Conservation (phyloP, 2,329 filamentous ascomycete genomes). For the Pseudomassariella vexata region DNA sequence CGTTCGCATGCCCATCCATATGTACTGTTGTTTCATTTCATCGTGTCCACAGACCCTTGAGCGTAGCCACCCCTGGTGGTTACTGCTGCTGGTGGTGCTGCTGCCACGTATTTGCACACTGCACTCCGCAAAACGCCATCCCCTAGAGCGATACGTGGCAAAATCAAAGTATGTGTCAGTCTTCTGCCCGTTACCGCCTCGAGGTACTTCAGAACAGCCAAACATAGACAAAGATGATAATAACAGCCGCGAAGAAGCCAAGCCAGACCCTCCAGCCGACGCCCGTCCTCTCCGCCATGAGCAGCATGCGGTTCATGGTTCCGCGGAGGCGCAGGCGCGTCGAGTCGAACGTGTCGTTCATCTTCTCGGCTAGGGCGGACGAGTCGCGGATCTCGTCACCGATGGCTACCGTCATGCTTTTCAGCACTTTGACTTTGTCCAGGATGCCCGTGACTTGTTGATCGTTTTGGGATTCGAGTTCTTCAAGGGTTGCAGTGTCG, state of each 20-base stretch:
- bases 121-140: too few relatives aligned
- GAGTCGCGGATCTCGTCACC: constrained; percentile 93
- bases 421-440: constrained; percentile 83
- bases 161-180: too few relatives aligned
- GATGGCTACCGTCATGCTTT: constrained; percentile 87
- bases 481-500: constrained; percentile 82
- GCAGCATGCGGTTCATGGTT: constrained; percentile 94
- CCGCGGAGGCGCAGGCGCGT: constrained; percentile 75
- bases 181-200: too few relatives aligned
- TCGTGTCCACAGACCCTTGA: neutral
- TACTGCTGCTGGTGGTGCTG: too few relatives aligned
- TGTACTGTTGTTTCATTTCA: constrained; percentile 4
- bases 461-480: constrained; percentile 95
- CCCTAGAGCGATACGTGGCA: too few relatives aligned
- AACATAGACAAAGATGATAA: constrained; percentile 82
- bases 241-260: constrained; percentile 77
- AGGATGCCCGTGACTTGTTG: constrained; percentile 83
- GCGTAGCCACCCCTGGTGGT: neutral
- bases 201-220: constrained; percentile 87
- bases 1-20: constrained; percentile 1
- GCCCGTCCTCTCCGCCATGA: constrained; percentile 93
- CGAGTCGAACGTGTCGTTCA: constrained; percentile 91
- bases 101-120: too few relatives aligned
- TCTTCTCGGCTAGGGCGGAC: constrained; percentile 81
- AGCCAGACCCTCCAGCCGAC: constrained; percentile 95